A percentile compares a stretch with the other conserved stretches of the same genome.
Evolutionary conservation across 2,329 filamentous ascomycete genomes (phyloP).

Genomic region (Bipolaris sorokiniana): DNA sequence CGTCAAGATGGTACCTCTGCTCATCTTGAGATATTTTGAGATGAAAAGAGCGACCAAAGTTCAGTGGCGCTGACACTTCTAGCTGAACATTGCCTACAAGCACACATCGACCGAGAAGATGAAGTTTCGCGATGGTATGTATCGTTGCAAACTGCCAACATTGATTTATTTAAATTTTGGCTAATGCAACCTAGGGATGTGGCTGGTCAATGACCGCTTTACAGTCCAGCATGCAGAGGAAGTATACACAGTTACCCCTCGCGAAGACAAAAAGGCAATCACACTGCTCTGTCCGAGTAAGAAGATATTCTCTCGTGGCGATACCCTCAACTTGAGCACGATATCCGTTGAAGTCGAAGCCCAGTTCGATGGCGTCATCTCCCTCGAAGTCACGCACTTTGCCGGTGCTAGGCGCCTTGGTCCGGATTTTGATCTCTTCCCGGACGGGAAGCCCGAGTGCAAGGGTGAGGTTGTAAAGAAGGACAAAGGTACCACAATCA

Average conservation of each 20-base stretch:
- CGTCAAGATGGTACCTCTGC: constrained; percentile 4
- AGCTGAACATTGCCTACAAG: background rate
- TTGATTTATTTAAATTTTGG: background rate
- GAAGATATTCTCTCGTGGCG: constrained; percentile 61
- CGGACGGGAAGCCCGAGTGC: constrained; percentile 55
- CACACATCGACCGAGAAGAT: constrained; percentile 43
- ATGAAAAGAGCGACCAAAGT: constrained; percentile 2
- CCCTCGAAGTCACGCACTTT: constrained; percentile 65
- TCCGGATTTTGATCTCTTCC: constrained; percentile 65
- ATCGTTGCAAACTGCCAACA: constrained; percentile 8
- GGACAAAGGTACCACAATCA: constrained; percentile 56
- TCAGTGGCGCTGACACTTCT: background rate
- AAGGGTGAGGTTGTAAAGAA: constrained; percentile 50
- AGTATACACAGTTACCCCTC: constrained; percentile 60
- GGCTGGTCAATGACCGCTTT: constrained; percentile 67
- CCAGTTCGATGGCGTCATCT: constrained; percentile 65
- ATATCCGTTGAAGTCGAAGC: constrained; percentile 64
- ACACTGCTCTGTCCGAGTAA: constrained; percentile 64
- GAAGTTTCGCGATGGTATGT: constrained; percentile 67
- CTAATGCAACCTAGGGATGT: constrained; percentile 58
- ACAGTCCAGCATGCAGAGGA: constrained; percentile 71
- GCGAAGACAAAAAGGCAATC: constrained; percentile 55
- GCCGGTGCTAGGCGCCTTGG: constrained; percentile 59
- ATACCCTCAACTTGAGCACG: constrained; percentile 63
- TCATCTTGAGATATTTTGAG: background rate